Percentiles rank a stretch among this genome's conserved stretches.
phyloP scores from a whole-genome alignment of 129 eudicot species.

The Helianthus annuus region HanXRQr2.0-SUNRISE NC_035437.2:24624582-24625081 shows the following conservation, averaged over 20 bases:
- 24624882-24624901: background rate
- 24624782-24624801: constrained; percentile 1
- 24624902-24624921: background rate
- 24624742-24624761: constrained; percentile 11
- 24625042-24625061: background rate
- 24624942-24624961: background rate
- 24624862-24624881: background rate
- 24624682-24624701: constrained; percentile 30
- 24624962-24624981: background rate
- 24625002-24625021: too few species aligned
- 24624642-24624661: too few species aligned
- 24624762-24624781: constrained; percentile 7
- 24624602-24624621: too few species aligned
- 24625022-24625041: too few species aligned
- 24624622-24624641: constrained; percentile 20
- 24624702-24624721: constrained; percentile 33
- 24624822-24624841: constrained; percentile 26
- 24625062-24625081: background rate
- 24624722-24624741: constrained; percentile 18
- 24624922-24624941: background rate
- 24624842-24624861: constrained; percentile 10
- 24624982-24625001: too few species aligned
- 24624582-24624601: too few species aligned
- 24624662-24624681: constrained; percentile 26
- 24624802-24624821: constrained; percentile 10